phyloP scores from a whole-genome alignment of 345 rosid genomes.

The Camelina neglecta region DNA sequence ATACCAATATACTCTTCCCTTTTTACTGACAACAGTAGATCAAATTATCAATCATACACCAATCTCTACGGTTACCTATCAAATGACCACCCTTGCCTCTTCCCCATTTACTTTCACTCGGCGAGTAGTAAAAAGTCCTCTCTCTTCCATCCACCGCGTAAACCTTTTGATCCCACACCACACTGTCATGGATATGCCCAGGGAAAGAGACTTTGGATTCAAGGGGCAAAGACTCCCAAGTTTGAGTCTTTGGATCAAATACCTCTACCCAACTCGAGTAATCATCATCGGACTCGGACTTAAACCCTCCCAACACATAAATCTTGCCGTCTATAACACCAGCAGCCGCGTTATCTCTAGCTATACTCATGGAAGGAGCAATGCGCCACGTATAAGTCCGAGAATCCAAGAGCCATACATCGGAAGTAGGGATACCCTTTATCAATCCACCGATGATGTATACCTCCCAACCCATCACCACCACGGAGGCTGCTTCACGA shows the following conservation, averaged over 20 bases:
- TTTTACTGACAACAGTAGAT: neutral
- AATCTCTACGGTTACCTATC: neutral
- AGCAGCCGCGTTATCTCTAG: neutral
- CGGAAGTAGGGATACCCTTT: no score
- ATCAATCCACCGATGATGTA: no score
- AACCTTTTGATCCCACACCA: slow-evolving; percentile 12
- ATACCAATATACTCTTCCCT: neutral
- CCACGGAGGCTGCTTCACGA: no score
- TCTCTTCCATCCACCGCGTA: neutral
- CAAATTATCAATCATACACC: neutral
- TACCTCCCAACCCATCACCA: no score
- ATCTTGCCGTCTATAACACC: neutral
- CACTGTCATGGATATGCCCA: neutral
- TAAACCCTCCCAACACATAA: neutral
- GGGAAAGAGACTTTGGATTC: neutral
- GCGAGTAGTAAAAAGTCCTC: neutral
- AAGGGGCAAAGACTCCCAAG: neutral
- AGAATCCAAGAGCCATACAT: no score
- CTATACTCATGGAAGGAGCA: neutral
- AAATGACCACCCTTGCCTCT: neutral
- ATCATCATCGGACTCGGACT: neutral
- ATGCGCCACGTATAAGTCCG: no score
- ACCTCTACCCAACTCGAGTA: neutral
- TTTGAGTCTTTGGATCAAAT: neutral
- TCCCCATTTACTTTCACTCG: neutral